Percentiles rank a stretch among this genome's conserved stretches.
These are phyloP conservation scores for Penicillium psychrosexuale DNA, from an alignment of 2,329 filamentous ascomycete genomes.

Conservation along the genomic window DNA sequence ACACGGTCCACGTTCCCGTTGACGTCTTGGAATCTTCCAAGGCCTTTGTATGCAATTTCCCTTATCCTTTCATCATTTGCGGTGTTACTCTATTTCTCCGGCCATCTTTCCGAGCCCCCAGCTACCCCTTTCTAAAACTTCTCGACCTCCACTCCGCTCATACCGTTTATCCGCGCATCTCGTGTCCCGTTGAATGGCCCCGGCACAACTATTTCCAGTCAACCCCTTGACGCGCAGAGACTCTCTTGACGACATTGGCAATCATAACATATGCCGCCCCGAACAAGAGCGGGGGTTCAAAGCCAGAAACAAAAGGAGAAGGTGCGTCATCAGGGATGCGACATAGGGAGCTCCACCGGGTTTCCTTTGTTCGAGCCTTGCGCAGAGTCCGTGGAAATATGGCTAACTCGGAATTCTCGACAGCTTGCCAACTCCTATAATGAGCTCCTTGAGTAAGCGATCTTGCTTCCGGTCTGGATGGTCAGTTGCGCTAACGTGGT, in stretches of 20 bases:
- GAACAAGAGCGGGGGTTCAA: conserved; percentile 52
- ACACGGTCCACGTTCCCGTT: conserved; percentile 26
- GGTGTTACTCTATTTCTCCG: background rate
- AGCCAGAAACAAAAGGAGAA: conserved; percentile 59
- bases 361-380: background rate
- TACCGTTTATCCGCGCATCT: background rate
- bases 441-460: conserved; percentile 82
- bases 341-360: background rate
- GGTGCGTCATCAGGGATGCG: conserved; percentile 36
- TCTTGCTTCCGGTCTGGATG: conserved; percentile 1
- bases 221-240: conserved; percentile 19
- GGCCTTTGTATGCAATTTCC: conserved; percentile 11
- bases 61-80: conserved; percentile 2
- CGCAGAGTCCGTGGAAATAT: background rate
- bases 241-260: conserved; percentile 21
- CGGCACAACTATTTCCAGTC: conserved; percentile 10
- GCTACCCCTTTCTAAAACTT: background rate
- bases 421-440: conserved; percentile 97
- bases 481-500: conserved; percentile 11
- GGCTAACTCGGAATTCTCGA: conserved; percentile 14
- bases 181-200: conserved; percentile 21
- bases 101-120: background rate
- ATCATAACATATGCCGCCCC: conserved; percentile 45
- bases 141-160: conserved; percentile 4
- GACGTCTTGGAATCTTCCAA: conserved; percentile 16